phyloP scores from a whole-genome alignment of 2,329 filamentous ascomycete genomes.

The Ophiostoma populinum region DNA sequence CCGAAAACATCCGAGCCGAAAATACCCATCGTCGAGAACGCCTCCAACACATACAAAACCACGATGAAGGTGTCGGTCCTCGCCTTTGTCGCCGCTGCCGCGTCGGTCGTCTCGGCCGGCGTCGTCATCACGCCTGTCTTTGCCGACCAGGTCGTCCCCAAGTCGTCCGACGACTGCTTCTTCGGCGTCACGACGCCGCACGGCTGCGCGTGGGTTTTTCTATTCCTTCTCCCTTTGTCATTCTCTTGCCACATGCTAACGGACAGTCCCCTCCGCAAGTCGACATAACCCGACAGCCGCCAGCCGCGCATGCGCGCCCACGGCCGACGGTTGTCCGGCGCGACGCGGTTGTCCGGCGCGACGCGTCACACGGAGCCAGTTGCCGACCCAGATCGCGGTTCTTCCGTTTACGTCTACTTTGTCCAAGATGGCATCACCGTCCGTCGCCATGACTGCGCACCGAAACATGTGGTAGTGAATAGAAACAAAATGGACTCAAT shows the following conservation, averaged over 20 bases:
- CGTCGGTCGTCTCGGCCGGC: conserved; percentile 31
- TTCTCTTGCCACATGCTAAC: too few relatives aligned
- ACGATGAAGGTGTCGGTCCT: conserved; percentile 24
- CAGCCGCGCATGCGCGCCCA: too few relatives aligned
- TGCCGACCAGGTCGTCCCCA: conserved; percentile 32
- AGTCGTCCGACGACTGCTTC: conserved; percentile 31
- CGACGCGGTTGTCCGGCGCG: neutral
- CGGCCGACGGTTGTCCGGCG: neutral
- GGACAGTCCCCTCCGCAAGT: conserved; percentile 7
- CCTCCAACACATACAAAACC: too few relatives aligned
- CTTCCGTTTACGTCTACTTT: too few relatives aligned
- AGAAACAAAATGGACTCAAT: too few relatives aligned
- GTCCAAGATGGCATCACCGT: too few relatives aligned
- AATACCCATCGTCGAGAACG: too few relatives aligned
- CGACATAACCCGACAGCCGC: neutral
- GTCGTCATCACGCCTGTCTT: conserved; percentile 38
- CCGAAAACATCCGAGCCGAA: too few relatives aligned
- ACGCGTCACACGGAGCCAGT: too few relatives aligned
- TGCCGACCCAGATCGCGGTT: too few relatives aligned
- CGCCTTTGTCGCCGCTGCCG: conserved; percentile 25
- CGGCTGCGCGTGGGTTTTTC: conserved; percentile 35
- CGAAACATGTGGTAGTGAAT: too few relatives aligned
- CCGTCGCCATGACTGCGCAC: too few relatives aligned
- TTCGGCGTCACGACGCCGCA: conserved; percentile 37
- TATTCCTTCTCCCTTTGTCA: neutral